Evolutionary conservation across 257 asterid genomes (phyloP).

Genomic region (Penstemon newberryi): DNA sequence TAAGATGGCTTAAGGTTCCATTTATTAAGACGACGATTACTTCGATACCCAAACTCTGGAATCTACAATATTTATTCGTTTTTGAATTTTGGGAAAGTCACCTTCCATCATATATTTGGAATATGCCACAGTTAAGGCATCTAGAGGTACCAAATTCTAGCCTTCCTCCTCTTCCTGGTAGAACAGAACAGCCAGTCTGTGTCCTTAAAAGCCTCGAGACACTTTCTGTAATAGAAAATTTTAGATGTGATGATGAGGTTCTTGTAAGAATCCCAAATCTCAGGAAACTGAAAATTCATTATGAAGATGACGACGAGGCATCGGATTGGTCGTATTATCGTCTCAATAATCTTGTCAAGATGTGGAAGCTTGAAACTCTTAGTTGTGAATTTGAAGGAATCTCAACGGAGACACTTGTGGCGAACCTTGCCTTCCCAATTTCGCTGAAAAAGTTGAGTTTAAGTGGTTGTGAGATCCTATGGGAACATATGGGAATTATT

Average conservation of each 20-base stretch:
- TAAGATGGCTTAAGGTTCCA: not conserved
- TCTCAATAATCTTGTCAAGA: not conserved
- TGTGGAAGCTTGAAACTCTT: not conserved
- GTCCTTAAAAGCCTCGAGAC: not conserved
- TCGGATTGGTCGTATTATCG: not conserved
- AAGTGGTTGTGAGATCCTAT: not conserved
- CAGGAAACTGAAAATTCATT: not conserved
- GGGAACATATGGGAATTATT: not conserved
- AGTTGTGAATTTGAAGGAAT: not conserved
- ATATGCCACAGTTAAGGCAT: conserved; percentile 8
- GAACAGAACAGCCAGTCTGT: not conserved
- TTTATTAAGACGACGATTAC: not conserved
- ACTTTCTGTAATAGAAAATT: not conserved
- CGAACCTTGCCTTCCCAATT: not conserved
- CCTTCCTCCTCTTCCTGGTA: not conserved
- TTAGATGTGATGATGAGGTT: not conserved
- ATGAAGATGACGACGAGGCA: too few relatives aligned
- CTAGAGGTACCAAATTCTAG: not conserved
- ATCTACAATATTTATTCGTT: not conserved
- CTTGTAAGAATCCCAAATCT: conserved; percentile 9
- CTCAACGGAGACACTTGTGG: not conserved
- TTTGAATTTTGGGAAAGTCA: not conserved
- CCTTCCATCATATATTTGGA: not conserved
- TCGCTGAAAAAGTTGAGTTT: not conserved
- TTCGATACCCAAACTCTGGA: not conserved